Conservation (phyloP, 257 asterid genomes). For the Gynochthodes officinalis region DNA sequence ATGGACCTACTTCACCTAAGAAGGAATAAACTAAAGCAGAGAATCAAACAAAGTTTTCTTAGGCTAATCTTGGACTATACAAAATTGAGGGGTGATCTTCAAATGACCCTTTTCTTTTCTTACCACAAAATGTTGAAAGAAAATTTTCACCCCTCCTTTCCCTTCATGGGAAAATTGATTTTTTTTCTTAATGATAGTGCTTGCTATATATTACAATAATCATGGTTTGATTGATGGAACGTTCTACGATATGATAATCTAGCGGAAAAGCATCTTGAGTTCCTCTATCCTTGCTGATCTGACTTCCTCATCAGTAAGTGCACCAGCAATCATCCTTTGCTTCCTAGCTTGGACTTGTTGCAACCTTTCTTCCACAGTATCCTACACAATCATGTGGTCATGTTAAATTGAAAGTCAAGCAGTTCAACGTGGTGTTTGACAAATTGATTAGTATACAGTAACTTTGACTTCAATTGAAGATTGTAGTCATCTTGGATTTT, state of each 20-base stretch:
- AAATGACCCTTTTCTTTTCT: background rate
- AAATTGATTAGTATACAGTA: too few species aligned
- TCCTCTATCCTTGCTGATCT: conserved; percentile 70
- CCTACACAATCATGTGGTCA: conserved; percentile 29
- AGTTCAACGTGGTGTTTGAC: too few species aligned
- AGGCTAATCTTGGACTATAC: background rate
- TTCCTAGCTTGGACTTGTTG: conserved; percentile 79
- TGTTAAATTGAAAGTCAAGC: too few species aligned
- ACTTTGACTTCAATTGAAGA: background rate
- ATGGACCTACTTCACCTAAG: conserved; percentile 18
- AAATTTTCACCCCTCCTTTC: background rate
- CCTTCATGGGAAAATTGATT: background rate
- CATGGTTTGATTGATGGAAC: too few species aligned
- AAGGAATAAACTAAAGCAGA: background rate
- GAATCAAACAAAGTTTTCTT: conserved; percentile 10
- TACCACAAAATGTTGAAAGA: background rate
- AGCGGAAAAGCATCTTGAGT: conserved; percentile 76
- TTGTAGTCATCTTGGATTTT: background rate
- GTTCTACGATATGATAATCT: too few species aligned
- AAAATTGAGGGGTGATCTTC: conserved; percentile 14
- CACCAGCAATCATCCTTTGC: conserved; percentile 79
- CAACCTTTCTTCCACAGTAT: conserved; percentile 68
- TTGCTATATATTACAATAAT: too few species aligned
- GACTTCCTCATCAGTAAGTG: conserved; percentile 76
- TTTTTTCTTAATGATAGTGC: too few species aligned